A percentile compares a stretch with the other conserved stretches of the same genome.
phyloP scores from a whole-genome alignment of 2,329 filamentous ascomycete genomes.

The Arthrobotrys musiformis region DNA sequence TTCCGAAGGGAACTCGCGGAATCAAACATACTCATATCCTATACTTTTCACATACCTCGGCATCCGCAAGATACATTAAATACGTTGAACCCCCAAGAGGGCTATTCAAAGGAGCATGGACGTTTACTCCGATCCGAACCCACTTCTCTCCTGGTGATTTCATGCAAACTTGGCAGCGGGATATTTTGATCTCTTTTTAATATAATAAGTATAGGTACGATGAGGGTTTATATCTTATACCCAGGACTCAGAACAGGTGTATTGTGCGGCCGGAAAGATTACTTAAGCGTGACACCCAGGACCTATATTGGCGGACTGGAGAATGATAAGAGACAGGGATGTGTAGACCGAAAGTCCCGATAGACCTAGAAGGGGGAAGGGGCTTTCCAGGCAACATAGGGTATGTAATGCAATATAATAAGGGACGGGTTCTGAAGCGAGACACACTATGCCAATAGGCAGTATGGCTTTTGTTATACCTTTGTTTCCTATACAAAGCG shows the following conservation, averaged over 20 bases:
- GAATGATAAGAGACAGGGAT: slow-evolving; percentile 10
- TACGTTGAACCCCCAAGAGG: too few relatives aligned
- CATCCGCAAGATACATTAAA: slow-evolving; percentile 26
- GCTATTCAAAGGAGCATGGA: slow-evolving; percentile 33
- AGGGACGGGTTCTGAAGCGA: slow-evolving; percentile 33
- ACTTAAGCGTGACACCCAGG: slow-evolving; percentile 37
- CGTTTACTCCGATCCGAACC: too few relatives aligned
- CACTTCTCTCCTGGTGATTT: slow-evolving; percentile 5
- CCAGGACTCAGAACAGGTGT: neutral
- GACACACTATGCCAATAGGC: slow-evolving; percentile 12
- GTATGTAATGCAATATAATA: slow-evolving; percentile 27
- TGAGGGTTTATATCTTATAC: slow-evolving; percentile 24
- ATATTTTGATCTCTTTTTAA: slow-evolving; percentile 26
- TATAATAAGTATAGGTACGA: slow-evolving; percentile 10
- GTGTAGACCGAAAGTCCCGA: slow-evolving; percentile 52
- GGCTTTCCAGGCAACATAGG: slow-evolving; percentile 47
- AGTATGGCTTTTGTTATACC: slow-evolving; percentile 34
- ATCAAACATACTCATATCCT: slow-evolving; percentile 10
- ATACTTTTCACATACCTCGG: slow-evolving; percentile 13
- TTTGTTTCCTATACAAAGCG: too few relatives aligned
- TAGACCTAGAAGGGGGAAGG: slow-evolving; percentile 12
- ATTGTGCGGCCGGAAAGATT: slow-evolving; percentile 43
- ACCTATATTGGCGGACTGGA: slow-evolving; percentile 8
- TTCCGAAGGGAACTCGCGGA: neutral
- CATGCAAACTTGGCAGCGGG: slow-evolving; percentile 37